Conservation (phyloP, 768 basidiomycete species). For the Tylopilus cervinicoccineus region DNA sequence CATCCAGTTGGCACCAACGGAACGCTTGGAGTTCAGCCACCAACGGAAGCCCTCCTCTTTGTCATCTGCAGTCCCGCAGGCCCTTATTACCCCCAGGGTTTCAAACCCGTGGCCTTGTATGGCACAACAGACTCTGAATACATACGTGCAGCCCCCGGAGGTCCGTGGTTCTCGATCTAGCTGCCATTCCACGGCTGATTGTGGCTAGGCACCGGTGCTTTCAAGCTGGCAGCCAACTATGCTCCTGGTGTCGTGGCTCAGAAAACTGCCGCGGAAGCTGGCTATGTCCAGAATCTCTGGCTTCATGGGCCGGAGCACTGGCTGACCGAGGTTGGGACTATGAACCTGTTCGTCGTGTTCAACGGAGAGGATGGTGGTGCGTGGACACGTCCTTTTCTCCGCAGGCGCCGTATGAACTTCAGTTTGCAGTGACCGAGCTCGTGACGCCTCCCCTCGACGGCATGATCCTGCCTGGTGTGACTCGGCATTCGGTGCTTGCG, state of each 20-base stretch:
- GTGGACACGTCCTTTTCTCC: constrained; percentile 11
- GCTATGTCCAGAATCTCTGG: constrained; percentile 91
- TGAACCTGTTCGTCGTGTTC: constrained; percentile 89
- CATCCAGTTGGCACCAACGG: constrained; percentile 62
- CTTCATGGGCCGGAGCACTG: constrained; percentile 62
- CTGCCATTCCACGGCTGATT: constrained; percentile 7
- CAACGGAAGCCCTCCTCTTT: constrained; percentile 65
- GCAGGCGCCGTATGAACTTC: neutral
- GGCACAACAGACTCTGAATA: constrained; percentile 65
- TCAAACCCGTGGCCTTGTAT: constrained; percentile 87
- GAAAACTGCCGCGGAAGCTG: constrained; percentile 64
- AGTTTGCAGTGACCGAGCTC: constrained; percentile 44
- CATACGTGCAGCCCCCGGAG: constrained; percentile 83
- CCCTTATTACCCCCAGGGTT: constrained; percentile 81
- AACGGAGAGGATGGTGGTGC: constrained; percentile 62
- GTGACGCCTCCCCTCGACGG: constrained; percentile 65
- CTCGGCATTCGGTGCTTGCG: constrained; percentile 48
- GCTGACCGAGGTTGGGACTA: constrained; percentile 75
- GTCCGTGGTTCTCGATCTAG: constrained; percentile 29
- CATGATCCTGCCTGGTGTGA: constrained; percentile 67
- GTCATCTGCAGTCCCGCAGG: constrained; percentile 64
- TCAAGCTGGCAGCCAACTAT: constrained; percentile 86
- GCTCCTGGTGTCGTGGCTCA: constrained; percentile 87
- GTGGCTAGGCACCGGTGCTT: constrained; percentile 71
- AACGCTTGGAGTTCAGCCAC: constrained; percentile 48